Evolutionary conservation across 805 yeast genomes (phyloP).

Genomic region (Yamadazyma akitaensis): DNA sequence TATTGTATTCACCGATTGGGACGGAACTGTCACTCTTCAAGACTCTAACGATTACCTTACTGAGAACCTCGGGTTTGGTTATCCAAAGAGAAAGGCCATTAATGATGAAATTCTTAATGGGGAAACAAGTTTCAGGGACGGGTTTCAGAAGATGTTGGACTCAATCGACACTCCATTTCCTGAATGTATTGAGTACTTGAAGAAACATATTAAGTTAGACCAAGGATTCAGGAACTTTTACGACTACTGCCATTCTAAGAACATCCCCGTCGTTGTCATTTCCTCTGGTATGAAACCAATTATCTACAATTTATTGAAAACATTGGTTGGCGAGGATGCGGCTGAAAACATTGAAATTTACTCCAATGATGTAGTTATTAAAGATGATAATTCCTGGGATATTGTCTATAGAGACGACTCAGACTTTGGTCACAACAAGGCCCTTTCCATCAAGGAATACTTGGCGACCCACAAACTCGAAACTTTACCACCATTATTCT

Average conservation of each 20-base stretch:
- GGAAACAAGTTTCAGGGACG: conserved; percentile 69
- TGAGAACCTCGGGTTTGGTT: conserved; percentile 85
- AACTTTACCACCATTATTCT: conserved; percentile 63
- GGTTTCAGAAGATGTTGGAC: conserved; percentile 79
- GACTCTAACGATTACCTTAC: conserved; percentile 93
- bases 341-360: conserved; percentile 71
- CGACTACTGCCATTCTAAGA: conserved; percentile 67
- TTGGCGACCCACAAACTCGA: conserved; percentile 28
- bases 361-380: conserved; percentile 66
- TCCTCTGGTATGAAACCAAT: conserved; percentile 94
- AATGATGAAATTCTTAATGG: conserved; percentile 74
- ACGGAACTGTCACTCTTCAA: conserved; percentile 94
- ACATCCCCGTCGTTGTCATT: conserved; percentile 82
- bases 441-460: conserved; percentile 65
- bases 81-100: conserved; percentile 57
- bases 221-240: conserved; percentile 86
- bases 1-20: conserved; percentile 95
- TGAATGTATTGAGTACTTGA: conserved; percentile 71
- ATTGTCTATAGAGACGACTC: conserved; percentile 84
- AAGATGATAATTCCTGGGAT: conserved; percentile 63
- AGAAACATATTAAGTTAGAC: conserved; percentile 69
- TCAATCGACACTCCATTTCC: conserved; percentile 74
- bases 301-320: conserved; percentile 70
- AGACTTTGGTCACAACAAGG: conserved; percentile 92
- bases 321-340: conserved; percentile 75